Evolutionary conservation across 495 filamentous ascomycete species (phyloP).

Genomic region (Neurospora sp.): DNA sequence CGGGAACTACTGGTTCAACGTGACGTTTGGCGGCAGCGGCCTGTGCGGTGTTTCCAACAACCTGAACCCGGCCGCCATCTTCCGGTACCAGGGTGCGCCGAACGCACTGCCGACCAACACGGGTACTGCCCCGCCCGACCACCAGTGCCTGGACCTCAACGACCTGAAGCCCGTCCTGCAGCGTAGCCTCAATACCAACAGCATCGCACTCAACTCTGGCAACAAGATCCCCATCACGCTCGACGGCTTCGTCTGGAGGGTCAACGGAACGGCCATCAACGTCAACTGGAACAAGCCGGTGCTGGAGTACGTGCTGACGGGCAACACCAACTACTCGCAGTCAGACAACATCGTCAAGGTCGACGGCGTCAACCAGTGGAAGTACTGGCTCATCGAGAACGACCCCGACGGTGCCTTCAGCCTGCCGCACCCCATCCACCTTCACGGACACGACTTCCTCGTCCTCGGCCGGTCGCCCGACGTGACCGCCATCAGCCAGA

Average conservation of each 20-base stretch:
- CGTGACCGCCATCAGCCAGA: constrained; percentile 5
- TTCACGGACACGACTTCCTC: constrained; percentile 49
- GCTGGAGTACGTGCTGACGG: constrained; percentile 24
- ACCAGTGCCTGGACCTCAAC: constrained; percentile 21
- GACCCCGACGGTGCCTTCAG: constrained; percentile 30
- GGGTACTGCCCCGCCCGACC: constrained; percentile 17
- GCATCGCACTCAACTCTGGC: constrained; percentile 12
- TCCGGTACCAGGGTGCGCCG: constrained; percentile 25
- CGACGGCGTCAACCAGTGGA: constrained; percentile 32
- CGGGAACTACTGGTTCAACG: constrained; percentile 54
- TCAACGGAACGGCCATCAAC: constrained; percentile 29
- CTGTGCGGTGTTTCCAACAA: constrained; percentile 24
- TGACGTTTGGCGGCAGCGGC: constrained; percentile 22
- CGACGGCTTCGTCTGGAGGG: constrained; percentile 29
- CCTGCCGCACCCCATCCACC: constrained; percentile 37
- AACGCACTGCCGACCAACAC: constrained; percentile 18
- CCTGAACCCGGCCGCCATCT: constrained; percentile 26
- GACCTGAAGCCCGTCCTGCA: constrained; percentile 24
- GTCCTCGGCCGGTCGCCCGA: constrained; percentile 36
- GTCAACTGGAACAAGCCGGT: constrained; percentile 36
- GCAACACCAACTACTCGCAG: constrained; percentile 26
- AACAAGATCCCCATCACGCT: constrained; percentile 24
- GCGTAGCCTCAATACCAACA: constrained; percentile 16
- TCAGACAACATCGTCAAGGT: constrained; percentile 29
- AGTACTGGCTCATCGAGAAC: constrained; percentile 43